Percentiles rank a stretch among this genome's conserved stretches.
These are phyloP conservation scores for Blakeslea trispora DNA, from an alignment of 371 early-diverging fungal species.

Conservation along the genomic window DNA sequence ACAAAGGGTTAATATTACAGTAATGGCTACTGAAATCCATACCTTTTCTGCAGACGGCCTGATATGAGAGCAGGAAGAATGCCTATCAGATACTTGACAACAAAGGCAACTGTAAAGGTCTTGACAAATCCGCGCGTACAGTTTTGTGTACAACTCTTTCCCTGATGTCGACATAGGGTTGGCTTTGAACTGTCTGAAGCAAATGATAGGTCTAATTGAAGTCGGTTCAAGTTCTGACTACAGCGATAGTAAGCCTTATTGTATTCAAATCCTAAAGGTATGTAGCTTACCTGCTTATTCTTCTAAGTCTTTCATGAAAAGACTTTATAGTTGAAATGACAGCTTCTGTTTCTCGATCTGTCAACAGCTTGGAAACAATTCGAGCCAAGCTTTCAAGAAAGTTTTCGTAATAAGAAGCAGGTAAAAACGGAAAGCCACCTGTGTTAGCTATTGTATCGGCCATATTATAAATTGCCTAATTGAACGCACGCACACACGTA, in stretches of 20 bases:
- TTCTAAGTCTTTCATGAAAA: conserved; percentile 70
- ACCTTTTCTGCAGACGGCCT: conserved; percentile 26
- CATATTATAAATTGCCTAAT: neutral
- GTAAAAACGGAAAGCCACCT: conserved; percentile 23
- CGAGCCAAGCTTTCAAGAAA: conserved; percentile 80
- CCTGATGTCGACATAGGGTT: conserved; percentile 70
- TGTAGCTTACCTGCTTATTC: conserved; percentile 59
- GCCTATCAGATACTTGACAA: conserved; percentile 76
- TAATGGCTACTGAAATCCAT: too few species aligned
- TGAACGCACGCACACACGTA: too few species aligned
- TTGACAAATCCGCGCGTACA: conserved; percentile 73
- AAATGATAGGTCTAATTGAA: conserved; percentile 50
- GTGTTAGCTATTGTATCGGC: conserved; percentile 3
- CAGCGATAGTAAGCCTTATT: conserved; percentile 9
- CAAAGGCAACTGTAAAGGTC: conserved; percentile 71
- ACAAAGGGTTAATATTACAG: conserved; percentile 48
- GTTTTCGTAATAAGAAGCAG: conserved; percentile 62
- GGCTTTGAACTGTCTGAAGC: conserved; percentile 22
- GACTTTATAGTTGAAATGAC: conserved; percentile 66
- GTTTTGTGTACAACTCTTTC: conserved; percentile 76
- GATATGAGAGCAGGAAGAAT: conserved; percentile 67
- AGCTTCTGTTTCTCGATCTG: conserved; percentile 80
- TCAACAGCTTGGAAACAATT: conserved; percentile 72
- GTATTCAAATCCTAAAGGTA: too few species aligned
- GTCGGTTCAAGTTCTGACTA: conserved; percentile 63